Conservation (phyloP, 169 alveolate species). For the Eimeria praecox region DNA sequence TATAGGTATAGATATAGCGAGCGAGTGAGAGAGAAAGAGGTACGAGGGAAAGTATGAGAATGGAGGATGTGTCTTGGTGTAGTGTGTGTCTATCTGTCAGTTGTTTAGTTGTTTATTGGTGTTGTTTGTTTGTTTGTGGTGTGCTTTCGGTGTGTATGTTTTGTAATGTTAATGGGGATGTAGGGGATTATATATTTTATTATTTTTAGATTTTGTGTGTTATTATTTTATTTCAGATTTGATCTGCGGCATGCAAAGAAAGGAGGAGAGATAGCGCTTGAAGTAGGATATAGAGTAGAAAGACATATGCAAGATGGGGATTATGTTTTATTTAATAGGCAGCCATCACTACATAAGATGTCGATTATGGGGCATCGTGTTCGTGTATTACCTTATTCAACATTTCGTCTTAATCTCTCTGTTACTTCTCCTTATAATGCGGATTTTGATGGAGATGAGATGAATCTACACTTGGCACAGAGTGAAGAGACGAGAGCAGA, state of each 20-base stretch:
- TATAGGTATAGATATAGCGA: too few relatives aligned
- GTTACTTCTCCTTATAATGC: constrained; percentile 99
- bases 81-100: too few relatives aligned
- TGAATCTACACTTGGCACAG: constrained; percentile 99
- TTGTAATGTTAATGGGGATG: too few relatives aligned
- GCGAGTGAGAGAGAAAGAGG: too few relatives aligned
- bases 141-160: too few relatives aligned
- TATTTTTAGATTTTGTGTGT: background rate
- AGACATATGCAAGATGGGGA: constrained; percentile 99
- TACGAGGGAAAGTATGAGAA: too few relatives aligned
- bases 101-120: too few relatives aligned
- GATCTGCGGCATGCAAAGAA: constrained; percentile 85
- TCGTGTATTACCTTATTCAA: constrained; percentile 98
- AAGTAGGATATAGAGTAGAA: constrained; percentile 98
- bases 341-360: constrained; percentile 99
- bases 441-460: constrained; percentile 99
- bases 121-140: too few relatives aligned
- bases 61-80: too few relatives aligned
- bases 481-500: constrained; percentile 99
- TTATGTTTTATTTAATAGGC: constrained; percentile 99
- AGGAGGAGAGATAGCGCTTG: constrained; percentile 94
- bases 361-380: constrained; percentile 99
- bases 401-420: constrained; percentile 99
- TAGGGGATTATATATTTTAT: background rate
- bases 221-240: constrained; percentile 18